Evolutionary conservation across 306 rosid genomes (phyloP).

Genomic region (Prosopis cineraria): DNA sequence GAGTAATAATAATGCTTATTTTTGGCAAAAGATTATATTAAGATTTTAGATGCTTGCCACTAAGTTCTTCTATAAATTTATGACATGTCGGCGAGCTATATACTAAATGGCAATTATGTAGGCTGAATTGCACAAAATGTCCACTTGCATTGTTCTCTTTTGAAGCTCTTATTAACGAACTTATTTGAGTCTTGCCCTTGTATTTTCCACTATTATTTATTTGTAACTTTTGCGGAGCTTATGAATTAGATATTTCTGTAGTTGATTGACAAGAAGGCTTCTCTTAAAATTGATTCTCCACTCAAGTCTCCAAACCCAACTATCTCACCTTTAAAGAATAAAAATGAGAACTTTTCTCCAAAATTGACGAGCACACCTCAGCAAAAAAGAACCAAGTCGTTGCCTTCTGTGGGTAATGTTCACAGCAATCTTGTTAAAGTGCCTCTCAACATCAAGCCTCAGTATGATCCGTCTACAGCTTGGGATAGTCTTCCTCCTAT

Average conservation of each 20-base stretch:
- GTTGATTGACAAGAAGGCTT: slow-evolving; percentile 46
- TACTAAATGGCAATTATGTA: not conserved
- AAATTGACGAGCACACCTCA: slow-evolving; percentile 31
- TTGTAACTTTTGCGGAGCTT: slow-evolving; percentile 28
- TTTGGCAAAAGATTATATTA: not conserved
- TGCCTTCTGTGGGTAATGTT: slow-evolving; percentile 1
- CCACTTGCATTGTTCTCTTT: not conserved
- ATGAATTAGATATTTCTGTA: slow-evolving; percentile 34
- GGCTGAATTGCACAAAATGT: not conserved
- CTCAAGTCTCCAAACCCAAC: slow-evolving; percentile 37
- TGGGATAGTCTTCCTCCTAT: slow-evolving; percentile 57
- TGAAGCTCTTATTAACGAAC: not conserved
- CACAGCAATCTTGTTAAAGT: slow-evolving; percentile 47
- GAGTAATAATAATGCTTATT: not conserved
- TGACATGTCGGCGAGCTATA: not conserved
- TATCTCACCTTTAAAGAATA: slow-evolving; percentile 54
- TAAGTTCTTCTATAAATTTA: not conserved
- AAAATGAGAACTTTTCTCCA: slow-evolving; percentile 47
- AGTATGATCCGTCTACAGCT: slow-evolving; percentile 40
- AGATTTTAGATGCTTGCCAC: not conserved
- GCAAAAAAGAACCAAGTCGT: slow-evolving; percentile 37
- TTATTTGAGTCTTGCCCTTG: not conserved
- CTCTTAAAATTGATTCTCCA: slow-evolving; percentile 42
- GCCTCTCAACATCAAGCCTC: slow-evolving; percentile 48
- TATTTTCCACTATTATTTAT: not conserved